phyloP scores from a whole-genome alignment of 2,329 filamentous ascomycete genomes.

The Geosmithia flava region DNA sequence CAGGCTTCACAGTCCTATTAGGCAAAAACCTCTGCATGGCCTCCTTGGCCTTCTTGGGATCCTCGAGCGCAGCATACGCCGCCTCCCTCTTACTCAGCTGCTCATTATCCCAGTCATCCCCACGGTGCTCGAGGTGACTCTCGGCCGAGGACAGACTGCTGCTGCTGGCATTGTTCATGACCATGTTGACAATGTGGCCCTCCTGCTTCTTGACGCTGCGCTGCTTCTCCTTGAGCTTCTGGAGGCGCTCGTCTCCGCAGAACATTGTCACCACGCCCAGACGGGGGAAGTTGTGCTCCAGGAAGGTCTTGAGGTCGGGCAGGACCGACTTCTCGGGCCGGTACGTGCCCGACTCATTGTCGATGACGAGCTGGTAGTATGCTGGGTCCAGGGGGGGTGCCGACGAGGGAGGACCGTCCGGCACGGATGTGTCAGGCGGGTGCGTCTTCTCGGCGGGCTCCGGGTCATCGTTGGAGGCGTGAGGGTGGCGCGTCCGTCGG shows the following conservation, averaged over 20 bases:
- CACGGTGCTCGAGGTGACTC: slow-evolving; percentile 35
- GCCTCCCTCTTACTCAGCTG: slow-evolving; percentile 39
- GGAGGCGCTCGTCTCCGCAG: slow-evolving; percentile 66
- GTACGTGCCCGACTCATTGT: slow-evolving; percentile 93
- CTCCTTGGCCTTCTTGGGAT: slow-evolving; percentile 32
- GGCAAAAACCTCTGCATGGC: slow-evolving; percentile 14
- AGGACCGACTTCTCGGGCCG: slow-evolving; percentile 70
- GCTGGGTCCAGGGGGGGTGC: slow-evolving; percentile 32
- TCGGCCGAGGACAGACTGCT: slow-evolving; percentile 40
- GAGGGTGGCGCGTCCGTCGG: slow-evolving; percentile 45
- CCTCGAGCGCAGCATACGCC: slow-evolving; percentile 36
- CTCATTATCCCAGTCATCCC: slow-evolving; percentile 22
- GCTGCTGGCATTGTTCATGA: slow-evolving; percentile 39
- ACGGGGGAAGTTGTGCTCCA: slow-evolving; percentile 64
- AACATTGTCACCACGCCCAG: slow-evolving; percentile 63
- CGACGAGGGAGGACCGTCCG: slow-evolving; percentile 30
- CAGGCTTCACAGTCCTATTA: slow-evolving; percentile 3
- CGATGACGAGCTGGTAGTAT: slow-evolving; percentile 78
- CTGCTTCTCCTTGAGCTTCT: slow-evolving; percentile 65
- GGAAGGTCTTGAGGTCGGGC: slow-evolving; percentile 56
- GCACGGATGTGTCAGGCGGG: slow-evolving; percentile 28
- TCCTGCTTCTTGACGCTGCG: slow-evolving; percentile 58
- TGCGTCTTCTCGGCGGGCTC: slow-evolving; percentile 36
- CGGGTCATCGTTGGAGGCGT: slow-evolving; percentile 22
- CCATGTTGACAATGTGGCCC: slow-evolving; percentile 36